Evolutionary conservation across 257 asterid species (phyloP).

Genomic region (Mentha longifolia): DNA sequence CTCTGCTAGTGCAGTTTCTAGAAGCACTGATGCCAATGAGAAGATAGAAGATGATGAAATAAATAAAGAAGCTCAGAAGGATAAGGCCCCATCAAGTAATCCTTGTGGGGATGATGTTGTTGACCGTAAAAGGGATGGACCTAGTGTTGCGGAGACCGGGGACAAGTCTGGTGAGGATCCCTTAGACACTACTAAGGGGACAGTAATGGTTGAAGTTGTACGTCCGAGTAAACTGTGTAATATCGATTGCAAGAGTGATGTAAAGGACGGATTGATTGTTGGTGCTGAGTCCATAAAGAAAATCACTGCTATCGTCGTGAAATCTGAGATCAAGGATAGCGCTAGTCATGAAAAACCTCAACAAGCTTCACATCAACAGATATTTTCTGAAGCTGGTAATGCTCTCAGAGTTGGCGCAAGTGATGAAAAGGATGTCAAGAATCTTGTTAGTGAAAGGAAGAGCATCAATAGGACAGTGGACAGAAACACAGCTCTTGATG

Average conservation of each 20-base stretch:
- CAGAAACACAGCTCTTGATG: conserved; percentile 30
- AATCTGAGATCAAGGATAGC: conserved; percentile 36
- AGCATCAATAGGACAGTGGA: conserved; percentile 24
- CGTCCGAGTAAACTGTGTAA: conserved; percentile 24
- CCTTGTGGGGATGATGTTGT: conserved; percentile 26
- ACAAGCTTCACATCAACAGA: conserved; percentile 28
- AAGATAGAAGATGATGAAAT: conserved; percentile 40
- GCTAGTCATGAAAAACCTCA: conserved; percentile 33
- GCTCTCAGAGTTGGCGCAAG: conserved; percentile 35
- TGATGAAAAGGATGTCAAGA: conserved; percentile 30
- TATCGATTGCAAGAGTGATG: conserved; percentile 37
- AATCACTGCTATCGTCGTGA: conserved; percentile 23
- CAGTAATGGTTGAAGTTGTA: conserved; percentile 35
- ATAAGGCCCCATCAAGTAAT: conserved; percentile 30
- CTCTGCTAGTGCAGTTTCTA: conserved; percentile 32
- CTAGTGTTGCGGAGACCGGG: conserved; percentile 27
- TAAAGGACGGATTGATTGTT: conserved; percentile 36
- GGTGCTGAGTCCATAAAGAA: conserved; percentile 31
- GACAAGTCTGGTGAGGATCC: conserved; percentile 34
- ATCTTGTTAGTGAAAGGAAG: conserved; percentile 24
- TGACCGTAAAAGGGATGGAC: conserved; percentile 36
- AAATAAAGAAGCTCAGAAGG: conserved; percentile 34
- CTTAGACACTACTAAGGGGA: conserved; percentile 36
- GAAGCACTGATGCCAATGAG: conserved; percentile 26
- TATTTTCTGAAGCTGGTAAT: conserved; percentile 32